A percentile compares a stretch with the other conserved stretches of the same genome.
These are phyloP conservation scores for Ceratobasidium sp. DNA, from an alignment of 1,284 basidiomycete genomes.

Conservation along the genomic window DNA sequence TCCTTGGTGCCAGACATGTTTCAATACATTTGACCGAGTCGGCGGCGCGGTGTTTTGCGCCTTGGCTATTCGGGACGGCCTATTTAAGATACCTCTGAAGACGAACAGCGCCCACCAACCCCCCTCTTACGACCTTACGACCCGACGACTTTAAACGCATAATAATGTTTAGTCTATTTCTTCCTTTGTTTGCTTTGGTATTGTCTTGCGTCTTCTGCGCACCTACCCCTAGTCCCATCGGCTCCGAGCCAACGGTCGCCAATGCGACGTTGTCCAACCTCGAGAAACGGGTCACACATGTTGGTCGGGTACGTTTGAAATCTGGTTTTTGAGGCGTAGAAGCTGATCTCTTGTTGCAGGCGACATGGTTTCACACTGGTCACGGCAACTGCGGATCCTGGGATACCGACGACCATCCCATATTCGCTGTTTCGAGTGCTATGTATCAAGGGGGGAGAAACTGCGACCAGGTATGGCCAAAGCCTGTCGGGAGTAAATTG, in stretches of 20 bases:
- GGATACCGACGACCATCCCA: constrained; percentile 28
- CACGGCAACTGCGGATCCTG: constrained; percentile 29
- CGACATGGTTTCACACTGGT: constrained; percentile 38
- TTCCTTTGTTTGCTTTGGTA: neutral
- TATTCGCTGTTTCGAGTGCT: constrained; percentile 26
- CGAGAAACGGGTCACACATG: constrained; percentile 36
- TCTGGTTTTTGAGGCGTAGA: neutral
- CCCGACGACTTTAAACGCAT: neutral
- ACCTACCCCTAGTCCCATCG: neutral
- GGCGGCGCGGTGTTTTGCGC: neutral
- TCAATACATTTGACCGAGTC: neutral
- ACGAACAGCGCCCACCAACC: neutral
- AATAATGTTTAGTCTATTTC: neutral
- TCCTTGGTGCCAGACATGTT: neutral
- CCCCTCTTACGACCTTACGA: neutral
- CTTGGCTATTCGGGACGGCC: neutral
- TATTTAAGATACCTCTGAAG: neutral
- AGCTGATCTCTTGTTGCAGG: constrained; percentile 4
- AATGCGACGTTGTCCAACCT: constrained; percentile 9
- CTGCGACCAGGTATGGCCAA: constrained; percentile 27
- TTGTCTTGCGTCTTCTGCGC: neutral
- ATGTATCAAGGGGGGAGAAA: constrained; percentile 27
- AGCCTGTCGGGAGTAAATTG: neutral
- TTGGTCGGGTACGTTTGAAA: constrained; percentile 12
- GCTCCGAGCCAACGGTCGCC: neutral